Evolutionary conservation across 73 alveolate species (phyloP), one percentile per base, ranked within the genome.

Genomic region (Paramecium bursaria): DNA sequence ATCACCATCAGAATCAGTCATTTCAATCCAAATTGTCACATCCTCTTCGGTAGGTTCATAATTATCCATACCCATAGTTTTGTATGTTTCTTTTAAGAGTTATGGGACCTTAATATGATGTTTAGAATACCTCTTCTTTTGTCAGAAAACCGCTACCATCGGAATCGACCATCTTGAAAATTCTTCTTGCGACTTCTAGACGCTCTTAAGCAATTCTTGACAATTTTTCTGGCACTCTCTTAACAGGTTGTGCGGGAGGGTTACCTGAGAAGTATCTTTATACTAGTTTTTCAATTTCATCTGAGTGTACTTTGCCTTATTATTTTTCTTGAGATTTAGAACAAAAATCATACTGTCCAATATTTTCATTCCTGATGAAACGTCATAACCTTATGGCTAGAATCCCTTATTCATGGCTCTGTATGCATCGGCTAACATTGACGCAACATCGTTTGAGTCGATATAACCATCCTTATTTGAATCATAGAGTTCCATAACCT

Each of bases 41-140:
- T 53, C 88, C n/a, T 77, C 82, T 46, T 77, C 31, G 9, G 88
- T 77, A 15, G 88, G 85, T 52, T 52, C 9, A 19, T 79, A 79
- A 22, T 79, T 82, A 19, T 50, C 27, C 54, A 79, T 79, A 0
- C 89, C 74, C 85, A 79, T 79, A 44, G 31, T 52, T 31, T 61
- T 33, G 39, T 54, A 79, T 9, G 89, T 39, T 19, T 79, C 88
- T 44, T 39, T 79, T 19, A 79, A 17, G 21, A 79, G 54, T 9
- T 67, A 42, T 15, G 60, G 60, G 9, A 39, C 82, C 82, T 67
- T 11, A 67, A n/a, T 2, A 25, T 25, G 14, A 67, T 2, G 5
- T 7, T 39, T 39, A 5, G 2, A 1, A 39, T 35, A 67, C 57
- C 13, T 67, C 60, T 67, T 67, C 82, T 67, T 67, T 46, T 11